A percentile compares a stretch with the other conserved stretches of the same genome.
Evolutionary conservation across 2,329 filamentous ascomycete genomes (phyloP).

Genomic region (Microdochium nivale): DNA sequence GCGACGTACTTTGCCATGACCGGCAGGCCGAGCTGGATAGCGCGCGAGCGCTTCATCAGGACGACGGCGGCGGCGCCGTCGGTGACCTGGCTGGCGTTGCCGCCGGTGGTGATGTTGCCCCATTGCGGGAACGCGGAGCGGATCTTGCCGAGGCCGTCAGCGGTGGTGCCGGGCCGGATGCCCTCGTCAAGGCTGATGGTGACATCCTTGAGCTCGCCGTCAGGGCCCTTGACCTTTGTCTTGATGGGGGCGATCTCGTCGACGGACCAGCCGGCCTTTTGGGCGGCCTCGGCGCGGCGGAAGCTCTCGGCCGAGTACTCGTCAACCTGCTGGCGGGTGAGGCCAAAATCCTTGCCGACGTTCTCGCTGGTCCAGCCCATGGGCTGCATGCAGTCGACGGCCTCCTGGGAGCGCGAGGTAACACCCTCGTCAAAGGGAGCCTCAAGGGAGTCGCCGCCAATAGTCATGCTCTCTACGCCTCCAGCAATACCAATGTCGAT

Average conservation of each 20-base stretch:
- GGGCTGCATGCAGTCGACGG: conserved; percentile 78
- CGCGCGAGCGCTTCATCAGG: conserved; percentile 89
- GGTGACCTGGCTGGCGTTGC: conserved; percentile 91
- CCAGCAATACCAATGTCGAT: conserved; percentile 85
- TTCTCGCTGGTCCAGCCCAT: conserved; percentile 99
- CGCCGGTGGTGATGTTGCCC: conserved; percentile 78
- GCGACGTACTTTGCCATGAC: conserved; percentile 93
- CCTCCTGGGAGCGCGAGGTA: conserved; percentile 61
- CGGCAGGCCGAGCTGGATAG: conserved; percentile 77
- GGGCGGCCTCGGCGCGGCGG: conserved; percentile 76
- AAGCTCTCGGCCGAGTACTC: conserved; percentile 81
- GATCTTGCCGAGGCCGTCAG: conserved; percentile 74
- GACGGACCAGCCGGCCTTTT: conserved; percentile 84
- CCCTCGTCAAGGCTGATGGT: conserved; percentile 83
- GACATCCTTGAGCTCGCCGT: conserved; percentile 70
- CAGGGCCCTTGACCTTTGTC: conserved; percentile 73
- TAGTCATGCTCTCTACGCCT: conserved; percentile 83
- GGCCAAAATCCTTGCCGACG: conserved; percentile 81
- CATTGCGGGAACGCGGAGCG: conserved; percentile 84
- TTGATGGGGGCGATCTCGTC: conserved; percentile 90
- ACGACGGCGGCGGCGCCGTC: conserved; percentile 86
- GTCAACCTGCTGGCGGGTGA: conserved; percentile 75
- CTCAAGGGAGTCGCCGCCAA: conserved; percentile 60
- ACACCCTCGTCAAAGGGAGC: conserved; percentile 72
- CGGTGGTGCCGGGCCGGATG: conserved; percentile 82